These are phyloP conservation scores for Aspergillus glaucus DNA, from an alignment of 2,329 filamentous ascomycete species.

Conservation along the genomic window DNA sequence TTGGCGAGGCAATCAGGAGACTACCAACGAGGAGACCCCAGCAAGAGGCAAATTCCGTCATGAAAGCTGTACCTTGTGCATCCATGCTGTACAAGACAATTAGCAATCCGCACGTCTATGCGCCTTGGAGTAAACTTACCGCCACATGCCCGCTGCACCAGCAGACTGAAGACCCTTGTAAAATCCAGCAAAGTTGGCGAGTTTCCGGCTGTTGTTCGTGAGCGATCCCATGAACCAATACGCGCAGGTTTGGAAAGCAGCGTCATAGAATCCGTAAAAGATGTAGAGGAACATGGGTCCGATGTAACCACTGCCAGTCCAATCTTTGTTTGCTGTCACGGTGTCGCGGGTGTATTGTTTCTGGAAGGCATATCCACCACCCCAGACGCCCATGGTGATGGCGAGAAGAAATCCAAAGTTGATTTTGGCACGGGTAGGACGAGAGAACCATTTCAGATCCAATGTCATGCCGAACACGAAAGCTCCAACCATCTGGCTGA, in stretches of 20 bases:
- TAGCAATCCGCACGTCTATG: constrained; percentile 4
- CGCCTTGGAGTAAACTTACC: constrained; percentile 21
- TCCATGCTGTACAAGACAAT: constrained; percentile 58
- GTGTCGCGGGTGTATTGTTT: constrained; percentile 49
- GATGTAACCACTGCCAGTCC: constrained; percentile 60
- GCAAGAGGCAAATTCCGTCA: constrained; percentile 64
- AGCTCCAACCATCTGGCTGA: constrained; percentile 71
- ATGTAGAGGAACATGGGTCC: constrained; percentile 85
- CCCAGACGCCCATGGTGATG: constrained; percentile 74
- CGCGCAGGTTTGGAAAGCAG: constrained; percentile 79
- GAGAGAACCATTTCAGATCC: constrained; percentile 55
- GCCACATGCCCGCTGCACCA: constrained; percentile 58
- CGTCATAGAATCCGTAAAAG: constrained; percentile 85
- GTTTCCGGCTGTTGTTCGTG: constrained; percentile 84
- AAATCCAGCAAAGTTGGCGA: constrained; percentile 85
- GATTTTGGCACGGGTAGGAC: constrained; percentile 61
- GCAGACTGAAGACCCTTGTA: constrained; percentile 91
- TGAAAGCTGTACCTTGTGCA: constrained; percentile 55
- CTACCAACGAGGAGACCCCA: constrained; percentile 73
- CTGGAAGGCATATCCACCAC: constrained; percentile 74
- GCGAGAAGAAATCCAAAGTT: constrained; percentile 57
- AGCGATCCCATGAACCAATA: constrained; percentile 97
- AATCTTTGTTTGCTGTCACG: constrained; percentile 49
- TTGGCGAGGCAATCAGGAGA: constrained; percentile 68
- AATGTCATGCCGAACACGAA: constrained; percentile 65